phyloP scores from a whole-genome alignment of 2,329 filamentous ascomycete species.

The Blastomyces silverae region DNA sequence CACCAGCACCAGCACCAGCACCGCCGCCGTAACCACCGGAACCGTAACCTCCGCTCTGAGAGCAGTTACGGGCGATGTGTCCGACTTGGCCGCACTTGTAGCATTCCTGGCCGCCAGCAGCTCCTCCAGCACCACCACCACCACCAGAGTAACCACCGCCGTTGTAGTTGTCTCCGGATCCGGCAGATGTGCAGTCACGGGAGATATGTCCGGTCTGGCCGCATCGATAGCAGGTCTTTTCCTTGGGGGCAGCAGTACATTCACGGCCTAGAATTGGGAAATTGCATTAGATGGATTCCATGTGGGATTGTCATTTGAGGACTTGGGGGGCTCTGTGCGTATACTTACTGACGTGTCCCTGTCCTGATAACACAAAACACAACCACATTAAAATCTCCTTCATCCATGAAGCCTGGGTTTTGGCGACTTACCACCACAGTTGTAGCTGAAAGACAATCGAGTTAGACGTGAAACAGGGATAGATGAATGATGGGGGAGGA shows the following conservation, averaged over 20 bases:
- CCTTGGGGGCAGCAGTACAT: slow-evolving; percentile 81
- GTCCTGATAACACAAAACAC: slow-evolving; percentile 36
- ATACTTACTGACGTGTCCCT: slow-evolving; percentile 70
- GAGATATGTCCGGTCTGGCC: slow-evolving; percentile 84
- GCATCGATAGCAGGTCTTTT: slow-evolving; percentile 61
- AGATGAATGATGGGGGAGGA: no score
- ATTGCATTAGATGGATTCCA: slow-evolving; percentile 5
- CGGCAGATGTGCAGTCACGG: slow-evolving; percentile 58
- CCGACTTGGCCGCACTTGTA: slow-evolving; percentile 98
- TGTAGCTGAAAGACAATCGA: slow-evolving; percentile 56
- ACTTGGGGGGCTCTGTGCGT: slow-evolving; percentile 1
- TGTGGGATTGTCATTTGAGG: slow-evolving; percentile 1
- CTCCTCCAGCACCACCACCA: background rate
- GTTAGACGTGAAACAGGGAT: slow-evolving; percentile 12
- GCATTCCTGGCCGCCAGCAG: slow-evolving; percentile 60
- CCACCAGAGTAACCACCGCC: slow-evolving; percentile 42
- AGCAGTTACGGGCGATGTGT: slow-evolving; percentile 74
- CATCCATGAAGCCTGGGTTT: slow-evolving; percentile 9
- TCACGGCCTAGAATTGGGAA: slow-evolving; percentile 60
- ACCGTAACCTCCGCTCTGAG: slow-evolving; percentile 47
- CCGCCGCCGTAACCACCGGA: slow-evolving; percentile 42
- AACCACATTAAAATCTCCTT: slow-evolving; percentile 10
- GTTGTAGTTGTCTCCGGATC: slow-evolving; percentile 42
- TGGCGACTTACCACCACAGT: slow-evolving; percentile 62
- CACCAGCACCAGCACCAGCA: slow-evolving; percentile 39